Evolutionary conservation across 352 stramenopile species (phyloP), one percentile per base, ranked within the genome.

Genomic region (Phytophthora hibernalis): DNA sequence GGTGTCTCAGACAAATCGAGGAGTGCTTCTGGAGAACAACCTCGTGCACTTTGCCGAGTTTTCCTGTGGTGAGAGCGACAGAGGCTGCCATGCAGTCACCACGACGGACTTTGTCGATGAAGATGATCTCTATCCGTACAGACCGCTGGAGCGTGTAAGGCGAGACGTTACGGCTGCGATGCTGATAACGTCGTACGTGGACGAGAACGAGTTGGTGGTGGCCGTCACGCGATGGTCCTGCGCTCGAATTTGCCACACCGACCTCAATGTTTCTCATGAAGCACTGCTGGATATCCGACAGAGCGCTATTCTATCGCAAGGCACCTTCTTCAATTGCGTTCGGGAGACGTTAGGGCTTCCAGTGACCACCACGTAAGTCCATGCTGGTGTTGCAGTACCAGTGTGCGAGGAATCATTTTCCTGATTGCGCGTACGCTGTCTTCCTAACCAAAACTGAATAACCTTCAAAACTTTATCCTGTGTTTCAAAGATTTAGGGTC

Each of bases 101-200:
- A 43, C 62, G 15, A 69, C 63, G 15, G 77, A 88, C 55, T 84
- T 67, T 44, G 73, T 82, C 20, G 73, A 88, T 35, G 65, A 74
- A 10, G 79, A 88, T 54, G 75, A 70, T 0, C 26, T 81, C 24
- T 80, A 83, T 40, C 80, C 80, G 24, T 89, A 89, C 22, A 72
- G 65, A 2, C 68, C 76, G 7, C 37, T 71, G 3, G 57, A 77
- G 24, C 74, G 80, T 15, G 28, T 86, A 21, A 73, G 77, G 5
- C 71, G 79, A 11, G 77, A 85, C 22, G 48, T 60, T 2, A 79
- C 60, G 13, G 65, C 61, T 26, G 70, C 78, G 20, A 63, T 84
- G 62, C 53, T 61, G 6, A 6, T 65, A n/a, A 61, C 56, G 20
- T 68, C 66, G 12, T 78, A 69, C 48, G 20, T 74, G 37, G 59